These are phyloP conservation scores for Helianthus tuberosus DNA, from an alignment of 129 eudicot genomes.

Conservation along the genomic window DNA sequence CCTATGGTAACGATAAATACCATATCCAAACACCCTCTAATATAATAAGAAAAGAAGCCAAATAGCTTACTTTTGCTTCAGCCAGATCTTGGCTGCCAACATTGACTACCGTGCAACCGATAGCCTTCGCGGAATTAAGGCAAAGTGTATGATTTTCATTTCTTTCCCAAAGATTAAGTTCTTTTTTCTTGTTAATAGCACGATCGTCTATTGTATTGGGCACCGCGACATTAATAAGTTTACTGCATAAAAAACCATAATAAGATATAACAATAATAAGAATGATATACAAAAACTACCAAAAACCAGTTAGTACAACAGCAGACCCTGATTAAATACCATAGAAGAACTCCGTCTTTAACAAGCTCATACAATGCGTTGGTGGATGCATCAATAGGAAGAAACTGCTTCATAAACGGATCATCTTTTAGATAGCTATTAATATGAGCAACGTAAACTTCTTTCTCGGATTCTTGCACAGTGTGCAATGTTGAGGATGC, in stretches of 20 bases:
- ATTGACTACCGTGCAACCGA: constrained; percentile 96
- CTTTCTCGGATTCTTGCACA: constrained; percentile 77
- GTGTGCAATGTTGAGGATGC: constrained; percentile 81
- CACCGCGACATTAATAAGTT: constrained; percentile 94
- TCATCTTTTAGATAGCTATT: constrained; percentile 95
- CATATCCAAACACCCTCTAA: constrained; percentile 10
- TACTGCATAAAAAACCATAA: constrained; percentile 57
- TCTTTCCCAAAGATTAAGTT: constrained; percentile 96
- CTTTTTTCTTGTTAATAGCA: constrained; percentile 86
- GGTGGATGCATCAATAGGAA: constrained; percentile 78
- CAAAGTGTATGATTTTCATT: constrained; percentile 97
- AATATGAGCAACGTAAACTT: constrained; percentile 89
- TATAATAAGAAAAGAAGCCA: constrained; percentile 6
- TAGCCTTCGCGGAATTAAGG: constrained; percentile 98
- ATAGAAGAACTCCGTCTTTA: constrained; percentile 94
- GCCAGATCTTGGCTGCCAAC: constrained; percentile 89
- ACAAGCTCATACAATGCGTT: constrained; percentile 85
- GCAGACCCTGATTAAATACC: constrained; percentile 60
- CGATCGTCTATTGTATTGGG: constrained; percentile 93
- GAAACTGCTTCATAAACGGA: constrained; percentile 86
- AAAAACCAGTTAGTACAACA: constrained; percentile 16
- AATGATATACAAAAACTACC: constrained; percentile 27
- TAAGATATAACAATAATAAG: background rate
- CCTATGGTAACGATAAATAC: background rate
- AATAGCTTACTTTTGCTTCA: constrained; percentile 80